These are phyloP conservation scores for Quercus rubra DNA, from an alignment of 306 rosid genomes.

Conservation along the genomic window DNA sequence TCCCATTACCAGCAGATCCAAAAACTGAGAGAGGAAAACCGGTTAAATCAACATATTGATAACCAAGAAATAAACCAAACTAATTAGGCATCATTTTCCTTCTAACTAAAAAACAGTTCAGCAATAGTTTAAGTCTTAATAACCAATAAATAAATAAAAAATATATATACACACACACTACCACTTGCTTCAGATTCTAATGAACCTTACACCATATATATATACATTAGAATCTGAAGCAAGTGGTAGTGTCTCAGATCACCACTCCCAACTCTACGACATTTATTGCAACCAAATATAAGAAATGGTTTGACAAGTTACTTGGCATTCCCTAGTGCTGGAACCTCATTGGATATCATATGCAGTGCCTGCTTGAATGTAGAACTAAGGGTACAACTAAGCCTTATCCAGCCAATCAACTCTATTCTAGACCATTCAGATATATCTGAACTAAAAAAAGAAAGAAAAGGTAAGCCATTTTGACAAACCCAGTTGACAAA, in stretches of 20 bases:
- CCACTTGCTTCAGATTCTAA: no score
- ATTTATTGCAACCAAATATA: neutral
- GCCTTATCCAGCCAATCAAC: neutral
- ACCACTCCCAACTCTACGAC: neutral
- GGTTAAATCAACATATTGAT: neutral
- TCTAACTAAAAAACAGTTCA: neutral
- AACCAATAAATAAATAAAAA: no score
- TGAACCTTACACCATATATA: no score
- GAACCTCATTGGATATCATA: neutral
- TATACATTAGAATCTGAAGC: neutral
- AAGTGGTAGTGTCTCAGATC: neutral
- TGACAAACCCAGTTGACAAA: neutral
- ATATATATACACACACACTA: no score
- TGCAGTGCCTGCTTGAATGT: neutral
- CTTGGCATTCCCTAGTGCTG: neutral
- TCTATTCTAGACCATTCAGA: neutral
- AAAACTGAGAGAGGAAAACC: slow-evolving; percentile 28
- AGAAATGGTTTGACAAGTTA: neutral
- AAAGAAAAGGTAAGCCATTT: neutral
- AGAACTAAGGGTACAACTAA: neutral
- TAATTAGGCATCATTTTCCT: neutral
- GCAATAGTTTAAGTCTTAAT: neutral
- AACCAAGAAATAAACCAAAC: slow-evolving; percentile 1
- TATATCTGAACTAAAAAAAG: neutral
- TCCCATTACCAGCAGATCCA: slow-evolving; percentile 56